Evolutionary conservation across 345 rosid genomes (phyloP).

Genomic region (Chamaenerion angustifolium): DNA sequence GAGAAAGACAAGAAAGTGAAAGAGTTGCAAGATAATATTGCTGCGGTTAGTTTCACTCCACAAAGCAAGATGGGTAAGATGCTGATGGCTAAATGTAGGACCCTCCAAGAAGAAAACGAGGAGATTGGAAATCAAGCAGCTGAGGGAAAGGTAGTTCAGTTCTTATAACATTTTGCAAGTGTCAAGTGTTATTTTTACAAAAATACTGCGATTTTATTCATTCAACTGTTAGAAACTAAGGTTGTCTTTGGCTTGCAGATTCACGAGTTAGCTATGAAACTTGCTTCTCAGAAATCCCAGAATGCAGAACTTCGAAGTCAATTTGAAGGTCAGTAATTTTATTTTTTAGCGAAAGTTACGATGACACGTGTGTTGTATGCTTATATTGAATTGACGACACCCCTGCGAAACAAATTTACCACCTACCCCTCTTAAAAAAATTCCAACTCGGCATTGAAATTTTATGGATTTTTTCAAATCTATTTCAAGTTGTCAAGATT

Average conservation of each 20-base stretch:
- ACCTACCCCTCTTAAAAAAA: too few relatives aligned
- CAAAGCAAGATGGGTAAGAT: constrained; percentile 87
- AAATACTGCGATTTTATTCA: too few relatives aligned
- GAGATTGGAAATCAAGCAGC: constrained; percentile 93
- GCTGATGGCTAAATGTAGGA: constrained; percentile 91
- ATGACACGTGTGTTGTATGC: too few relatives aligned
- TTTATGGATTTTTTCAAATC: too few relatives aligned
- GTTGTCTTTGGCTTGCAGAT: constrained; percentile 33
- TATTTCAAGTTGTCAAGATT: too few relatives aligned
- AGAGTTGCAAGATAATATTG: constrained; percentile 84
- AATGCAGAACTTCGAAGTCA: constrained; percentile 75
- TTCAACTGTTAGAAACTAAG: too few relatives aligned
- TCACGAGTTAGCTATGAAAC: constrained; percentile 76
- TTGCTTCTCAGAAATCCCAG: constrained; percentile 74
- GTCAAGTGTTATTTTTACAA: too few relatives aligned
- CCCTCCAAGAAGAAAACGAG: constrained; percentile 92
- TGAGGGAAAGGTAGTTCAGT: constrained; percentile 74
- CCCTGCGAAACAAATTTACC: too few relatives aligned
- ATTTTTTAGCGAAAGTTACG: too few relatives aligned
- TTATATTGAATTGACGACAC: too few relatives aligned
- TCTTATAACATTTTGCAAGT: not conserved
- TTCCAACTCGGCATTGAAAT: too few relatives aligned
- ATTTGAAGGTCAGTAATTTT: constrained; percentile 45
- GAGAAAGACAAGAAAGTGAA: constrained; percentile 93
- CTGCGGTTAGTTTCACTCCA: constrained; percentile 79